phyloP scores from a whole-genome alignment of 176 grass and related monocot species.

The Coix lacrymajobi region DNA sequence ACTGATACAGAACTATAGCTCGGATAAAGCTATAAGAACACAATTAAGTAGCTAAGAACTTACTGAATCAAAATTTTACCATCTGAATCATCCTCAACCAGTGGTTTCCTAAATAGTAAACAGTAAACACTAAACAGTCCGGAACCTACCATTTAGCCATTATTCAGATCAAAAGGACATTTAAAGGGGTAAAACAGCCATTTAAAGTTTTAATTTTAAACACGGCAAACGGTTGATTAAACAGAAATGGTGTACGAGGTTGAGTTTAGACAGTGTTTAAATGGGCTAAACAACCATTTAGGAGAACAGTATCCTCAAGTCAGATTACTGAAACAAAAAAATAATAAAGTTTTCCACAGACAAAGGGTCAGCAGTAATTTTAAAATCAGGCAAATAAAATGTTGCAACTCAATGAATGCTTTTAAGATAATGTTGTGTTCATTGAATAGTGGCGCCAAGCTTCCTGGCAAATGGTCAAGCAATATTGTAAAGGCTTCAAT shows the following conservation, averaged over 20 bases:
- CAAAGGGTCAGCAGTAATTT: not conserved
- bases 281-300: not conserved
- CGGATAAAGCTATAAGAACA: not conserved
- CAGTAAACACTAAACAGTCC: not conserved
- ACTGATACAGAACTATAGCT: not conserved
- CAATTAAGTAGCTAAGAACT: not conserved
- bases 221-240: not conserved
- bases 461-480: not conserved
- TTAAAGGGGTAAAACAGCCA: not conserved
- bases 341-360: not conserved
- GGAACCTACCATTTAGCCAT: not conserved
- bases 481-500: not conserved
- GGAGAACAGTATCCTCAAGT: not conserved
- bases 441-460: not conserved
- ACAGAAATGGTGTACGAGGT: not conserved
- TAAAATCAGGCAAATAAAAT: conserved; percentile 4
- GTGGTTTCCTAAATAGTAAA: too few species aligned
- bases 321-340: not conserved
- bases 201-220: too few species aligned
- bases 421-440: conserved; percentile 1
- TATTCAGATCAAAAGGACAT: not conserved
- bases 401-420: not conserved
- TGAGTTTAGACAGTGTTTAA: not conserved
- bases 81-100: not conserved
- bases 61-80: not conserved